These are phyloP conservation scores for Pistacia vera DNA, from an alignment of 345 rosid species.

Conservation along the genomic window DNA sequence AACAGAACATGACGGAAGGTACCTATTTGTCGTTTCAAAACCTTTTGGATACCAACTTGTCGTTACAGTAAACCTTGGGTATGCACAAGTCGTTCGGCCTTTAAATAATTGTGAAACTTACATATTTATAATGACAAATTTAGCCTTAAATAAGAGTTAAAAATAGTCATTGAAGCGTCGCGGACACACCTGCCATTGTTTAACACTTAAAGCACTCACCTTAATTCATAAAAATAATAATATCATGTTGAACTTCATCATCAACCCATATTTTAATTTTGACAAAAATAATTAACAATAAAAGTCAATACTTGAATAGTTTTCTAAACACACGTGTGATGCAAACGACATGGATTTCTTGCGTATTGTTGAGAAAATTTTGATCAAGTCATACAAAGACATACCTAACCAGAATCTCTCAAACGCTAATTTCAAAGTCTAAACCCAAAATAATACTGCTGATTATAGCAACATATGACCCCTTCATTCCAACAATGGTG, in stretches of 20 bases:
- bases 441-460: not conserved
- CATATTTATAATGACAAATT: not conserved
- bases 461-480: slow-evolving; percentile 25
- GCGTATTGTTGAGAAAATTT: slow-evolving; percentile 16
- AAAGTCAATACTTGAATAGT: slow-evolving; percentile 33
- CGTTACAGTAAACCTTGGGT: too few species aligned
- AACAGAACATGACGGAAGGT: too few species aligned
- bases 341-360: slow-evolving; percentile 10
- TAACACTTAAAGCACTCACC: not conserved
- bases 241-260: slow-evolving; percentile 4
- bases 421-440: slow-evolving; percentile 24
- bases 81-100: too few species aligned
- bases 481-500: slow-evolving; percentile 20
- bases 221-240: slow-evolving; percentile 1
- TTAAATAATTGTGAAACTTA: too few species aligned
- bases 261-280: not conserved
- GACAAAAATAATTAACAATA: not conserved
- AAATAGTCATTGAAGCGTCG: not conserved
- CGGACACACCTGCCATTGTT: not conserved
- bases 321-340: slow-evolving; percentile 37
- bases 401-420: slow-evolving; percentile 26
- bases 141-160: not conserved
- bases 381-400: slow-evolving; percentile 25
- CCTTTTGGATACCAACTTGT: too few species aligned
- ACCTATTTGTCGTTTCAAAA: too few species aligned